These are phyloP conservation scores for Capsicum baccatum DNA, from an alignment of 257 asterid genomes.

Conservation along the genomic window DNA sequence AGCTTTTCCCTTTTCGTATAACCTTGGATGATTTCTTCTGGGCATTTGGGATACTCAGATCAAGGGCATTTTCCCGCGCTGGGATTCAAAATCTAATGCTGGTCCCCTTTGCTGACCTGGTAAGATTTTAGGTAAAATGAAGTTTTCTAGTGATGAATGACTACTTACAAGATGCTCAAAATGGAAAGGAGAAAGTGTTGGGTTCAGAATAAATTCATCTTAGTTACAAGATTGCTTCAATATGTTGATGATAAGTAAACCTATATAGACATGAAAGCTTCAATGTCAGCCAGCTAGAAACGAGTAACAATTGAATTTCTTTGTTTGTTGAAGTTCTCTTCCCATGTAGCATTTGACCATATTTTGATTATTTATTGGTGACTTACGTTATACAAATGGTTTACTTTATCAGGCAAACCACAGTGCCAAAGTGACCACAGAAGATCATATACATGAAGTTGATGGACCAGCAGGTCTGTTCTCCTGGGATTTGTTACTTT, in stretches of 20 bases:
- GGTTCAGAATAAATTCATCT: neutral
- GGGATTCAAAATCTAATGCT: conserved; percentile 84
- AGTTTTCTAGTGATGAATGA: conserved; percentile 20
- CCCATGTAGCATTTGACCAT: neutral
- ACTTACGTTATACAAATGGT: neutral
- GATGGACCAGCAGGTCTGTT: conserved; percentile 91
- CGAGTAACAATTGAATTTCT: neutral
- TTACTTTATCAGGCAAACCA: conserved; percentile 63
- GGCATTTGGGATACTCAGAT: conserved; percentile 97
- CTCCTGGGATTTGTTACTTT: conserved; percentile 86
- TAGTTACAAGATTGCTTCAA: neutral
- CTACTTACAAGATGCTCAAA: neutral
- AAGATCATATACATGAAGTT: conserved; percentile 91
- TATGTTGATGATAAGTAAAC: neutral
- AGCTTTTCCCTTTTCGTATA: conserved; percentile 72
- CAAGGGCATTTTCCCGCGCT: conserved; percentile 86
- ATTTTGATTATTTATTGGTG: neutral
- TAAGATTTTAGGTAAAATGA: conserved; percentile 39
- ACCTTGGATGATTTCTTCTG: conserved; percentile 88
- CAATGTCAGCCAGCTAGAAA: neutral
- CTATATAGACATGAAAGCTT: neutral
- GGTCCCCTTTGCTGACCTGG: conserved; percentile 95
- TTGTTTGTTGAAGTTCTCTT: neutral
- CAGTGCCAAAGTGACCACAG: conserved; percentile 72
- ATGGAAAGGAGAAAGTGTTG: neutral